Percentiles rank a stretch among this genome's conserved stretches.
These are phyloP conservation scores for Aspergillus uvarum DNA, from an alignment of 2,329 filamentous ascomycete genomes.

Conservation along the genomic window DNA sequence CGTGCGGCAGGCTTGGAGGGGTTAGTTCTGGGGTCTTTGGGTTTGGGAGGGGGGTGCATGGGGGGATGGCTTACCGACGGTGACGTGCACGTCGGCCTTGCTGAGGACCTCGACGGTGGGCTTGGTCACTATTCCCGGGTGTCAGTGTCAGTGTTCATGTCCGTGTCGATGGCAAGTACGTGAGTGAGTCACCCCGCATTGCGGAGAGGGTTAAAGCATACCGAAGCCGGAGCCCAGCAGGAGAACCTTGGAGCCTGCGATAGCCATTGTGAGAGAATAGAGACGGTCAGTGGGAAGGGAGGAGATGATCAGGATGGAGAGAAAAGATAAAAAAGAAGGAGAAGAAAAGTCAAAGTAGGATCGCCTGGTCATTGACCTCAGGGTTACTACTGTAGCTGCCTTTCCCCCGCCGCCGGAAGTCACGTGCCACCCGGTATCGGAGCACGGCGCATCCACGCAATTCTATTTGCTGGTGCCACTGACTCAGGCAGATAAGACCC, in stretches of 20 bases:
- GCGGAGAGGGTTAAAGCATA: slow-evolving; percentile 17
- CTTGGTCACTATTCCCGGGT: slow-evolving; percentile 49
- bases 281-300: neutral
- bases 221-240: slow-evolving; percentile 41
- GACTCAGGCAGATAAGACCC: neutral
- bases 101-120: slow-evolving; percentile 65
- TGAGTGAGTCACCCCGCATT: neutral
- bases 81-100: slow-evolving; percentile 61
- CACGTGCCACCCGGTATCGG: slow-evolving; percentile 31
- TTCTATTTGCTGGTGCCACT: neutral
- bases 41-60: no score
- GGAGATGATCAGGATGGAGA: slow-evolving; percentile 13
- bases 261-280: slow-evolving; percentile 32
- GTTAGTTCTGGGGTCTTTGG: slow-evolving; percentile 6
- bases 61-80: slow-evolving; percentile 58
- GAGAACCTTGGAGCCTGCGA: slow-evolving; percentile 42
- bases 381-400: neutral
- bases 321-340: slow-evolving; percentile 16
- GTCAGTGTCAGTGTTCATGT: neutral
- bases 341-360: slow-evolving; percentile 20
- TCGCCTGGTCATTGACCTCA: neutral
- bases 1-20: slow-evolving; percentile 70
- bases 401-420: slow-evolving; percentile 10
- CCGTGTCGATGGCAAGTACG: neutral
- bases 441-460: slow-evolving; percentile 6